Conservation (phyloP, 2,329 filamentous ascomycete genomes). For the Chrysosphaeria jannelii region DNA sequence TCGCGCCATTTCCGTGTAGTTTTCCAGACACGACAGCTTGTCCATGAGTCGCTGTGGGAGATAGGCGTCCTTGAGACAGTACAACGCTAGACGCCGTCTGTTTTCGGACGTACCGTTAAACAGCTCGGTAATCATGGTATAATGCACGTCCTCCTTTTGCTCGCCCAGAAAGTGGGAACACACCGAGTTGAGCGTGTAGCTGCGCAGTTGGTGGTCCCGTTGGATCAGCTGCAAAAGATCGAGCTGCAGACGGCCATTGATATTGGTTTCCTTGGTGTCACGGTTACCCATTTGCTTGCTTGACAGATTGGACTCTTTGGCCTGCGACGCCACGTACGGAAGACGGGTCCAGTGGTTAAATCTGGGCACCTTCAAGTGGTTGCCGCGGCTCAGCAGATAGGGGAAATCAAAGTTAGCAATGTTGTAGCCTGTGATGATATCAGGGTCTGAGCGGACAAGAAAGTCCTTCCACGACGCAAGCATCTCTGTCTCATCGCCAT, state of each 20-base stretch:
- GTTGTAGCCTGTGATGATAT: constrained; percentile 97
- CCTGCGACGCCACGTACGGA: constrained; percentile 34
- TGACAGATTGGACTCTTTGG: constrained; percentile 62
- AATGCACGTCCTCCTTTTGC: constrained; percentile 94
- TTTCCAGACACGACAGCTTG: constrained; percentile 92
- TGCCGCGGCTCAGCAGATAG: constrained; percentile 70
- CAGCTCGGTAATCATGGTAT: constrained; percentile 96
- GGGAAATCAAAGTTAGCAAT: constrained; percentile 97
- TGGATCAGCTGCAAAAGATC: constrained; percentile 89
- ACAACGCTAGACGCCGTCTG: constrained; percentile 64
- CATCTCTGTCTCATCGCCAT: constrained; percentile 59
- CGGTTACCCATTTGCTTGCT: constrained; percentile 97
- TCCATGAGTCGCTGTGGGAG: constrained; percentile 84
- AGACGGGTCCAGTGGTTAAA: constrained; percentile 79
- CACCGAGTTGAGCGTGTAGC: constrained; percentile 92
- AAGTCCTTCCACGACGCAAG: constrained; percentile 81
- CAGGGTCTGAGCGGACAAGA: constrained; percentile 65
- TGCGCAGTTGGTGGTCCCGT: constrained; percentile 77
- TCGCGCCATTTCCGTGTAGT: constrained; percentile 98
- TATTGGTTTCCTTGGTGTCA: constrained; percentile 83
- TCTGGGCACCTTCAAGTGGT: constrained; percentile 43
- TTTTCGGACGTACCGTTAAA: constrained; percentile 93
- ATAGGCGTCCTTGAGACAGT: constrained; percentile 94
- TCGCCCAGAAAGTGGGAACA: constrained; percentile 84
- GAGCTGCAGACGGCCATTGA: constrained; percentile 71